Conservation (phyloP, 257 asterid species). For the Paulownia fortunei region DNA sequence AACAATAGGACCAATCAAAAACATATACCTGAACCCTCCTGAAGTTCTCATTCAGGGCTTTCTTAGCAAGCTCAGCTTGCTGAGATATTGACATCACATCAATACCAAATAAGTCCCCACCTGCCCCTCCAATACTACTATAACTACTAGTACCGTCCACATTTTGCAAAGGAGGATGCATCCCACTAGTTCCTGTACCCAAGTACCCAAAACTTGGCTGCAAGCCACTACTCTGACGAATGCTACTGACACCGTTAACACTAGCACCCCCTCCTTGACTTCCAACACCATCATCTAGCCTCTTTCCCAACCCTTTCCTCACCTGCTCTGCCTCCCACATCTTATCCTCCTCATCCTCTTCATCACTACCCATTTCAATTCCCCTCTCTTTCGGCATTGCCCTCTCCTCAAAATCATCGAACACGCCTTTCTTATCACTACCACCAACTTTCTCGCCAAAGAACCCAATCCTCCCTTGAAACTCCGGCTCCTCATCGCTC, state of each 20-base stretch:
- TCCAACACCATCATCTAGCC: constrained; percentile 73
- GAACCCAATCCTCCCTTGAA: constrained; percentile 82
- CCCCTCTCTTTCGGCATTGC: constrained; percentile 51
- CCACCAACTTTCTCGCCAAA: constrained; percentile 70
- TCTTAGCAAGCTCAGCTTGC: constrained; percentile 83
- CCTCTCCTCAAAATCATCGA: constrained; percentile 80
- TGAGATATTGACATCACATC: constrained; percentile 68
- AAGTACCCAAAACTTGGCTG: constrained; percentile 52
- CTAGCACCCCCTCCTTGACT: constrained; percentile 49
- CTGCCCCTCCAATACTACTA: constrained; percentile 58
- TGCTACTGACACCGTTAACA: constrained; percentile 40
- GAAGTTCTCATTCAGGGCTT: constrained; percentile 72
- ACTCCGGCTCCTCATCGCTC: constrained; percentile 98
- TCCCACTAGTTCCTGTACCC: constrained; percentile 40
- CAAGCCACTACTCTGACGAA: constrained; percentile 43
- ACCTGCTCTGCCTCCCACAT: constrained; percentile 99
- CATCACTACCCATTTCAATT: constrained; percentile 45
- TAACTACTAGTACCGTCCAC: constrained; percentile 38
- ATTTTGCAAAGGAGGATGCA: constrained; percentile 48
- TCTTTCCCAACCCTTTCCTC: constrained; percentile 93
- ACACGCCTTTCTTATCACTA: constrained; percentile 75
- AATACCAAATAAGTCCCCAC: constrained; percentile 48
- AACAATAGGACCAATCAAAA: constrained; percentile 1
- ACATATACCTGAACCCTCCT: constrained; percentile 68
- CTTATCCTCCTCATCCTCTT: constrained; percentile 89